Percentiles rank a stretch among this genome's conserved stretches.
These are phyloP conservation scores for Penicillium desertorum DNA, from an alignment of 495 filamentous ascomycete species.

Conservation along the genomic window DNA sequence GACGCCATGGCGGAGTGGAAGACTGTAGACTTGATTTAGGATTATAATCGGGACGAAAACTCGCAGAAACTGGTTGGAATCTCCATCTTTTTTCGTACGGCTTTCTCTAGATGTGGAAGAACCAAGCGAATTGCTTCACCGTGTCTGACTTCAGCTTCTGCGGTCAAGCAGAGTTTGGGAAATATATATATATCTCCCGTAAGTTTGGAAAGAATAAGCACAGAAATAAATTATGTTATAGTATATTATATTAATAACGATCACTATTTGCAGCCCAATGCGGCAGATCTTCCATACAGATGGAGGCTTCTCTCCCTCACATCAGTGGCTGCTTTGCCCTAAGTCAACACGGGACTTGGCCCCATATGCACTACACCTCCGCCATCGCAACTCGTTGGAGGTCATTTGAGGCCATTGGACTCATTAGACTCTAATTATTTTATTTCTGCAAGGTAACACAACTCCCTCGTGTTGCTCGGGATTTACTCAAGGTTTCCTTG, in stretches of 20 bases:
- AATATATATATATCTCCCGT: neutral
- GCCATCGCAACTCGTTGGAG: slow-evolving; percentile 8
- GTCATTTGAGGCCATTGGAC: neutral
- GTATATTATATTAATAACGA: neutral
- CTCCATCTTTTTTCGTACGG: neutral
- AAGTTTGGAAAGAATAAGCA: neutral
- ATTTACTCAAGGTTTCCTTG: slow-evolving; percentile 6
- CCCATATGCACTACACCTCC: no score
- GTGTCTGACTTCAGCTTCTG: neutral
- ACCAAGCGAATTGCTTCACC: neutral
- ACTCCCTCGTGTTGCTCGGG: slow-evolving; percentile 25
- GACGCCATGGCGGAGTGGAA: slow-evolving; percentile 5
- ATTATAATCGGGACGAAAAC: neutral
- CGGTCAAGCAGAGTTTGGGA: neutral
- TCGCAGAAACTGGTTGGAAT: neutral
- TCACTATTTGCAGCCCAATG: neutral
- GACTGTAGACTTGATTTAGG: neutral
- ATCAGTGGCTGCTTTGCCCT: slow-evolving; percentile 8
- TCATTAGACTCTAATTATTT: slow-evolving; percentile 4
- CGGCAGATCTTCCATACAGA: slow-evolving; percentile 16
- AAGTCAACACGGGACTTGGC: slow-evolving; percentile 4
- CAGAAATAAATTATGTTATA: slow-evolving; percentile 1
- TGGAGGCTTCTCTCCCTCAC: slow-evolving; percentile 18
- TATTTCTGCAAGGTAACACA: slow-evolving; percentile 21
- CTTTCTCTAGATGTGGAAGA: neutral